Conservation (phyloP, 2,329 filamentous ascomycete species). For the Penicillium sclerotiorum region DNA sequence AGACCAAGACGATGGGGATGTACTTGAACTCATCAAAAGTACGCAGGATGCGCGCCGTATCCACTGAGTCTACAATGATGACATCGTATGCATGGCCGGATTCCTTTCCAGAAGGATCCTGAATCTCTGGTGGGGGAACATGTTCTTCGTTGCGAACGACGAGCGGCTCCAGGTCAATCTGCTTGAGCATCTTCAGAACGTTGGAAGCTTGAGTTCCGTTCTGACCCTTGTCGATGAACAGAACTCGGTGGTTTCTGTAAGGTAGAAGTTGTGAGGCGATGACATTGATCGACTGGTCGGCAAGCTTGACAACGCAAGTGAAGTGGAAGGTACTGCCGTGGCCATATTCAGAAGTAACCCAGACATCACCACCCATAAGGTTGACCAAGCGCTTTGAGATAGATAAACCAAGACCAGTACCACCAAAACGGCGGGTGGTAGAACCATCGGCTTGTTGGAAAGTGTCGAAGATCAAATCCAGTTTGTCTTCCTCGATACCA, state of each 20-base stretch:
- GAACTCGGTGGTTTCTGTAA: conserved; percentile 89
- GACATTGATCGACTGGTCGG: conserved; percentile 73
- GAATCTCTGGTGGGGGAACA: conserved; percentile 59
- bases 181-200: conserved; percentile 75
- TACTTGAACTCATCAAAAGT: conserved; percentile 96
- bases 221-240: conserved; percentile 91
- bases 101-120: conserved; percentile 53
- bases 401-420: conserved; percentile 88
- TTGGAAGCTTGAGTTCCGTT: conserved; percentile 68
- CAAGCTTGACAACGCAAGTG: conserved; percentile 86
- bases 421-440: conserved; percentile 93
- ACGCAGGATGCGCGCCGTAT: conserved; percentile 81
- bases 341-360: conserved; percentile 91
- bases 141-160: conserved; percentile 78
- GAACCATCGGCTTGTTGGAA: conserved; percentile 98
- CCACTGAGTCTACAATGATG: conserved; percentile 91
- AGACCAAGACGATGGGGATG: conserved; percentile 89
- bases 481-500: conserved; percentile 91
- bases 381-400: conserved; percentile 95
- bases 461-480: conserved; percentile 96
- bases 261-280: conserved; percentile 78
- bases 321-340: conserved; percentile 96
- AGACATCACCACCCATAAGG: conserved; percentile 93
- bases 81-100: conserved; percentile 77
- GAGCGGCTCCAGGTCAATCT: conserved; percentile 77